Base-by-base conservation (phyloP, 2,329 filamentous ascomycete species). In the Chrysosphaeria jannelii region DNA sequence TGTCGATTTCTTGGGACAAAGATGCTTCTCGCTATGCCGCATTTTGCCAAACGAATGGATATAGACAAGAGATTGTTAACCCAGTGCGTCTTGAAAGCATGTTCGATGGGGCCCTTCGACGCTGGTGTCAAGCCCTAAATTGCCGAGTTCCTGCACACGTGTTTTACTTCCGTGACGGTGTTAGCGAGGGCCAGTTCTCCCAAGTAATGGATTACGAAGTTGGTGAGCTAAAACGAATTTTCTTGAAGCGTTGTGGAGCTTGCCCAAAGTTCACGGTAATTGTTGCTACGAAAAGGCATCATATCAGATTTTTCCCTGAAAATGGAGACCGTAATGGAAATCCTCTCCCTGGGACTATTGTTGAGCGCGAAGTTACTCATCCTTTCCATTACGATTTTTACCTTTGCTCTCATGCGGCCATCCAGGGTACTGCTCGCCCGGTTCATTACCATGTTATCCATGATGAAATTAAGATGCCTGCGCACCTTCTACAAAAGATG, bases 81-180 rank as follows among this genome's bases (percentile, higher is more conserved):
- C 51, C 57, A 0, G 39, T 48, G 1, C 85, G 76, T 31, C 57
- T 76, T 23, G 47, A 60, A 5, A 45, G 45, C 9, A 62, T 79
- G 39, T 53, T 91, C 13, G 47, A 53, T 0, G 55, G 56, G 5
- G 50, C 89, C 3, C 42, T 70, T 6, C 44, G 46, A 11, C 43
- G 56, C 20, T 93, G 79, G 74, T 48, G 56, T 14, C 35, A 45
- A 10, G 47, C 57, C 24, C 52, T 33, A 8, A 24, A 19, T 12
- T 31, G 53, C 11, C 43, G 46, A 2, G 54, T 58, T n/a, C 79
- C 81, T 0, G 34, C 55, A n/a, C 64, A 79, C 18, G 53, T 97
- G 26, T 72, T 88, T 34, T 93, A 89, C 44, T 70, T 93, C 43
- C 74, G 85, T 10, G 85, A 97, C 35, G 85, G 85, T 33, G 76